These are phyloP conservation scores for Schwanniomyces vanrijiae DNA, from an alignment of 805 yeast genomes.

Conservation along the genomic window DNA sequence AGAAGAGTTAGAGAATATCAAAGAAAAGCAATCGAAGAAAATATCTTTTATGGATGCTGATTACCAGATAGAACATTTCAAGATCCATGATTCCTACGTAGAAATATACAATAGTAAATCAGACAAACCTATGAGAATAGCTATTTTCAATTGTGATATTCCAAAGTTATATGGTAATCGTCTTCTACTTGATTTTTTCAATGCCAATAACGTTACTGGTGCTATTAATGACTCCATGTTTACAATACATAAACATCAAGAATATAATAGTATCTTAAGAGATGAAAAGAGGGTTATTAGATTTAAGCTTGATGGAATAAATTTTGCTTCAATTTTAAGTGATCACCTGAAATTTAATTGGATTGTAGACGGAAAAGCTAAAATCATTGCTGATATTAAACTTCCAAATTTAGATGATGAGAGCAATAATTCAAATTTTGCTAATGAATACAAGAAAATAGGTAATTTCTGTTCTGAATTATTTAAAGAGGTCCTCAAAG, in stretches of 20 bases:
- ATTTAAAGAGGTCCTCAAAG: conserved; percentile 23
- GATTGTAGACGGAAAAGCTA: conserved; percentile 71
- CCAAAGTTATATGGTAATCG: conserved; percentile 60
- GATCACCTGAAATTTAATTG: conserved; percentile 59
- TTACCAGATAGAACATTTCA: conserved; percentile 37
- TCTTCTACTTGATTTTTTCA: conserved; percentile 63
- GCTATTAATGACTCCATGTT: conserved; percentile 73
- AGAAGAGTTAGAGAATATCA: conserved; percentile 11
- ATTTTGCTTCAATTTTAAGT: conserved; percentile 31
- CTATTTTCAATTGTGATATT: conserved; percentile 65
- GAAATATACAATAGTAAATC: conserved; percentile 29
- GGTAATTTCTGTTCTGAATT: conserved; percentile 27
- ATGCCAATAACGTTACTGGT: conserved; percentile 70
- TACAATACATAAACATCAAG: conserved; percentile 74
- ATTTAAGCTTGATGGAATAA: conserved; percentile 42
- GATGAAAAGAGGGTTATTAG: conserved; percentile 27
- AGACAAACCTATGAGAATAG: conserved; percentile 43
- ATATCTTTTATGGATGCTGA: conserved; percentile 25
- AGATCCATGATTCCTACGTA: conserved; percentile 52
- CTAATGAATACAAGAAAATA: conserved; percentile 19
- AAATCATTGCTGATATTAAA: conserved; percentile 69
- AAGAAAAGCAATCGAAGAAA: conserved; percentile 1
- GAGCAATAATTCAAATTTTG: conserved; percentile 13
- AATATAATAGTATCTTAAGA: conserved; percentile 33
- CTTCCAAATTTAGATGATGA: conserved; percentile 52